Evolutionary conservation across 2,329 filamentous ascomycete genomes (phyloP).

Genomic region (Grosmannia serpens): DNA sequence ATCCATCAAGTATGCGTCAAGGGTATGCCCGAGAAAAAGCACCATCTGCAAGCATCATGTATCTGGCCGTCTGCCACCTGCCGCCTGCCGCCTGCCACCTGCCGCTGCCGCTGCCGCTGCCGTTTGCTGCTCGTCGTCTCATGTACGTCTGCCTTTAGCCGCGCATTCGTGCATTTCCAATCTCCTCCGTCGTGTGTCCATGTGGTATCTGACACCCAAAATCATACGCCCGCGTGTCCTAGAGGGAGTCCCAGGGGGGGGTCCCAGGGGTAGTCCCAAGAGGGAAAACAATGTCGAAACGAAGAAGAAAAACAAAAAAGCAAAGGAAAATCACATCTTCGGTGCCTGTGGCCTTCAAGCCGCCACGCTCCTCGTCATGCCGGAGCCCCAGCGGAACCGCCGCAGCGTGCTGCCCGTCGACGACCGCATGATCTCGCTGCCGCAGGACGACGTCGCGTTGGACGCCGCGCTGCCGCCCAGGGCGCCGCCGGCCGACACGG

Average conservation of each 20-base stretch:
- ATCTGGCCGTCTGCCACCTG: neutral
- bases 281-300: neutral
- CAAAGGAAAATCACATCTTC: too few relatives aligned
- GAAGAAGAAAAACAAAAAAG: neutral
- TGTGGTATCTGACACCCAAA: neutral
- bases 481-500: conserved; percentile 28
- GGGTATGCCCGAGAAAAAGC: neutral
- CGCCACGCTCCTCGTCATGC: conserved; percentile 37
- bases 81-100: neutral
- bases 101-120: too few relatives aligned
- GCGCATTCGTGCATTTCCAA: neutral
- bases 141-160: neutral
- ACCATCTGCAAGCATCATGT: neutral
- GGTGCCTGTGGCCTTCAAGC: too few relatives aligned
- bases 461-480: conserved; percentile 31
- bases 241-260: too few relatives aligned
- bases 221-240: neutral
- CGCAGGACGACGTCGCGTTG: conserved; percentile 34
- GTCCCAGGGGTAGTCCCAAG: too few relatives aligned
- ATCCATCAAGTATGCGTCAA: neutral
- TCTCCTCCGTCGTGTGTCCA: neutral
- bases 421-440: conserved; percentile 39
- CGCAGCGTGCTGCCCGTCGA: conserved; percentile 38
- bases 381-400: conserved; percentile 41
- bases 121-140: too few relatives aligned